Percentiles rank a stretch among this genome's conserved stretches.
Conservation (phyloP, 1,284 basidiomycete genomes). For the Marasmius tenuissimus region DNA sequence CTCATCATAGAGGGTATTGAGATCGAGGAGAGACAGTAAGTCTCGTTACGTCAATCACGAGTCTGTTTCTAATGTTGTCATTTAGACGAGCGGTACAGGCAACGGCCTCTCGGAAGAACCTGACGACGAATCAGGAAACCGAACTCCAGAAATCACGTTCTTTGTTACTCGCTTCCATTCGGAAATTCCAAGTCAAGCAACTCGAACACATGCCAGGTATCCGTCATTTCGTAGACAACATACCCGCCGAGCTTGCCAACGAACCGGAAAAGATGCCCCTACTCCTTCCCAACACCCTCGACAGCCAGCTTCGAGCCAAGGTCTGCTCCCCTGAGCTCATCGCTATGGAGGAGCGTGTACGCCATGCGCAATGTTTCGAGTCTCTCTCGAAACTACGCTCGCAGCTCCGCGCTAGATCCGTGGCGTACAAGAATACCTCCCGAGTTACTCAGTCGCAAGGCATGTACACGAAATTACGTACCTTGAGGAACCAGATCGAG, state of each 20-base stretch:
- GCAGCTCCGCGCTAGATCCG: conserved; percentile 24
- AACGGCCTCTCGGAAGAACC: not conserved
- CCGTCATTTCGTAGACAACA: not conserved
- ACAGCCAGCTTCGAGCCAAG: not conserved
- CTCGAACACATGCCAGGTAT: not conserved
- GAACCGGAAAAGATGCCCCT: not conserved
- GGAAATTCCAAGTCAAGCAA: not conserved
- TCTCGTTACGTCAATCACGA: conserved; percentile 22
- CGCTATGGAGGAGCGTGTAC: not conserved
- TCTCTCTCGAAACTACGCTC: conserved; percentile 25
- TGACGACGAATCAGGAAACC: not conserved
- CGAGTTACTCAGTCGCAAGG: conserved; percentile 14
- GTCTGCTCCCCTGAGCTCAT: not conserved
- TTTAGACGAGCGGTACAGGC: not conserved
- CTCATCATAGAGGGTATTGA: too few species aligned
- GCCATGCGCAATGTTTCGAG: conserved; percentile 4
- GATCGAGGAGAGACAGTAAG: conserved; percentile 9
- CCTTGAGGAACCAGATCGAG: not conserved
- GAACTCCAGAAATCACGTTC: not conserved
- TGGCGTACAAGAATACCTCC: conserved; percentile 25
- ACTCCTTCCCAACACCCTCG: not conserved
- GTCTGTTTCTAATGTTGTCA: conserved; percentile 23
- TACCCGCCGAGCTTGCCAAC: too few species aligned
- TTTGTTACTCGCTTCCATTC: not conserved
- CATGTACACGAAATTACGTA: not conserved